These are phyloP conservation scores for Corrigiola litoralis DNA, from an alignment of 179 eudicot genomes.

Conservation along the genomic window DNA sequence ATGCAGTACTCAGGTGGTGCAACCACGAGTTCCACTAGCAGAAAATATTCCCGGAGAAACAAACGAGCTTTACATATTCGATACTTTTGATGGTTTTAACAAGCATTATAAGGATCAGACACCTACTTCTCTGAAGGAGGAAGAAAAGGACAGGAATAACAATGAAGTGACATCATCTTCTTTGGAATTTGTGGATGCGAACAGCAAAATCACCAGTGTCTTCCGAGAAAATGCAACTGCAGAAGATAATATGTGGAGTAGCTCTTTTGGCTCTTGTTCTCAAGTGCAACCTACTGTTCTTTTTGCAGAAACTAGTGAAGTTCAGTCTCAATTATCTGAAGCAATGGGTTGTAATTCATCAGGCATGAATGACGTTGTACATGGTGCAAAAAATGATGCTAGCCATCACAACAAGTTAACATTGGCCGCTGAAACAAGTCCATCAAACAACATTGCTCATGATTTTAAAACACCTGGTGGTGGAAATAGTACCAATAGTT, in stretches of 20 bases:
- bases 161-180: slow-evolving; percentile 2
- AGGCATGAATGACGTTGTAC: not conserved
- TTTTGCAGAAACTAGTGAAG: slow-evolving; percentile 13
- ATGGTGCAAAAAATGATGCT: not conserved
- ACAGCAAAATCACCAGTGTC: not conserved
- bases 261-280: slow-evolving; percentile 8
- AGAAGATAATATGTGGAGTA: slow-evolving; percentile 14
- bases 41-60: slow-evolving; percentile 8
- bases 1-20: slow-evolving; percentile 17
- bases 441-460: slow-evolving; percentile 16
- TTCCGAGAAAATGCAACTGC: slow-evolving; percentile 17
- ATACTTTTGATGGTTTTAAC: not conserved
- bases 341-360: slow-evolving; percentile 7
- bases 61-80: not conserved
- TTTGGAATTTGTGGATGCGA: slow-evolving; percentile 20
- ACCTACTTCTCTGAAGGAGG: slow-evolving; percentile 10
- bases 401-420: not conserved
- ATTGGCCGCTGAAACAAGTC: slow-evolving; percentile 2
- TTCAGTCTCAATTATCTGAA: not conserved
- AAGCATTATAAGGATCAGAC: not conserved
- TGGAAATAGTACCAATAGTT: not conserved
- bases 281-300: slow-evolving; percentile 6
- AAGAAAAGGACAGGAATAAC: slow-evolving; percentile 16
- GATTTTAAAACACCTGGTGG: slow-evolving; percentile 6
- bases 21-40: slow-evolving; percentile 13